Evolutionary conservation across 352 stramenopile species (phyloP).

Genomic region (Phytopythium vexans): DNA sequence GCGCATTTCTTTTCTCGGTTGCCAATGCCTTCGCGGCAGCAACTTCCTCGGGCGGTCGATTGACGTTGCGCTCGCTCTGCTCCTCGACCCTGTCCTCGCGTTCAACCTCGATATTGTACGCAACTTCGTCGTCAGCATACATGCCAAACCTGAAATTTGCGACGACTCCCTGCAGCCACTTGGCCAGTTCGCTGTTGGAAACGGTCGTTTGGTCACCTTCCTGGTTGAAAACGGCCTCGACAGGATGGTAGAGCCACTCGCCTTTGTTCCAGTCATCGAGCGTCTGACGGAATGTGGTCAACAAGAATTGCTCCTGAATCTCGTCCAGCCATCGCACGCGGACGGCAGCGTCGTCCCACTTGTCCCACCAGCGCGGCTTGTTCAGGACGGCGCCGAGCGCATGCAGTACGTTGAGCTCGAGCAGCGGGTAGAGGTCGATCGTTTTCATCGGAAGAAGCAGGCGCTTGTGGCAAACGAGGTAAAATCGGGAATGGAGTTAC

Average conservation of each 20-base stretch:
- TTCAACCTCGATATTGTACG: slow-evolving; percentile 9
- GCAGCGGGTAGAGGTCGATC: slow-evolving; percentile 19
- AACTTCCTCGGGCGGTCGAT: too few relatives aligned
- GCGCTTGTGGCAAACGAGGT: too few relatives aligned
- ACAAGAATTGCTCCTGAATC: slow-evolving; percentile 21
- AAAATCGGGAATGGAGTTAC: too few relatives aligned
- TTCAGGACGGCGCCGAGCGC: slow-evolving; percentile 32
- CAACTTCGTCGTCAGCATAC: slow-evolving; percentile 13
- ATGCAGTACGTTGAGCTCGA: slow-evolving; percentile 29
- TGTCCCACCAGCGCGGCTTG: slow-evolving; percentile 43
- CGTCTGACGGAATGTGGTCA: slow-evolving; percentile 18
- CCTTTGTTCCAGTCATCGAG: slow-evolving; percentile 12
- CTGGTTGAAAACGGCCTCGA: slow-evolving; percentile 8
- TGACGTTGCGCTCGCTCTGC: not conserved
- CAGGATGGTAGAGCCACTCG: slow-evolving; percentile 5
- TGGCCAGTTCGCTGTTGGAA: slow-evolving; percentile 13
- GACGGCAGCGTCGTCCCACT: slow-evolving; percentile 25
- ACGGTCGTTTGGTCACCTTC: too few relatives aligned
- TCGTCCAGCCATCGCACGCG: slow-evolving; percentile 29
- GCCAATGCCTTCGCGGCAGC: too few relatives aligned
- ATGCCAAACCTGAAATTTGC: slow-evolving; percentile 11
- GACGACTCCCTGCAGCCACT: slow-evolving; percentile 13
- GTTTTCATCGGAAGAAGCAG: too few relatives aligned
- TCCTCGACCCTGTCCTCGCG: slow-evolving; percentile 7
- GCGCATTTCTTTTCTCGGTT: too few relatives aligned